These are phyloP conservation scores for Phytophthora litchii DNA, from an alignment of 352 stramenopile genomes.

Conservation along the genomic window DNA sequence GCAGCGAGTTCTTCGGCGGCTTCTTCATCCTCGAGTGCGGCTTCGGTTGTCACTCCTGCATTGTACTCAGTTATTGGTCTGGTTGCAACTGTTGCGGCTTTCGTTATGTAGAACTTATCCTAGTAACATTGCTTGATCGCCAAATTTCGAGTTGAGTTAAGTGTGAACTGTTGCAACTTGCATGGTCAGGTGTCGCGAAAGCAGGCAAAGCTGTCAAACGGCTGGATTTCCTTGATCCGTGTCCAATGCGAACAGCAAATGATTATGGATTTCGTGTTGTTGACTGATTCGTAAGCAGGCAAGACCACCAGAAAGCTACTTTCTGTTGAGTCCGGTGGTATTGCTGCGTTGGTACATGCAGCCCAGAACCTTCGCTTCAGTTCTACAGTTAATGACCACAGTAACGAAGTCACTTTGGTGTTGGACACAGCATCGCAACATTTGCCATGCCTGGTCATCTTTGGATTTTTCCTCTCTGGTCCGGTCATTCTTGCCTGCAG, in stretches of 20 bases:
- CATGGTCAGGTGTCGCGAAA: too few species aligned
- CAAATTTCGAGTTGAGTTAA: too few species aligned
- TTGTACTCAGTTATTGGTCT: constrained; percentile 21
- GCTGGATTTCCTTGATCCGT: not conserved
- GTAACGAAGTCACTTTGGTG: constrained; percentile 1
- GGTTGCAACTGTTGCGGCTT: constrained; percentile 6
- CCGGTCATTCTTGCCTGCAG: not conserved
- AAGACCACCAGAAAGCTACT: constrained; percentile 5
- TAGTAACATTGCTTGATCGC: constrained; percentile 1
- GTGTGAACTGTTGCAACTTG: too few species aligned
- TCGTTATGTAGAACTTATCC: constrained; percentile 21
- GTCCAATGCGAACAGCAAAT: constrained; percentile 24
- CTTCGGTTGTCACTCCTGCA: constrained; percentile 16
- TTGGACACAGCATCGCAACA: constrained; percentile 12
- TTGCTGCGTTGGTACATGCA: not conserved
- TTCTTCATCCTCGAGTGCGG: constrained; percentile 22
- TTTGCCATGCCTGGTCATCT: not conserved
- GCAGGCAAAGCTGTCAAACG: constrained; percentile 1
- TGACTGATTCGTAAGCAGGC: constrained; percentile 5
- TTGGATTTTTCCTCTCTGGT: constrained; percentile 9
- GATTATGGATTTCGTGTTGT: not conserved
- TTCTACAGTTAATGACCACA: constrained; percentile 9
- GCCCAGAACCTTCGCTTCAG: constrained; percentile 5
- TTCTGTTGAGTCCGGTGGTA: constrained; percentile 25
- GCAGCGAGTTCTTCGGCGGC: constrained; percentile 6